These are phyloP conservation scores for Saturnispora serradocipensis DNA, from an alignment of 805 yeast genomes.

Conservation along the genomic window DNA sequence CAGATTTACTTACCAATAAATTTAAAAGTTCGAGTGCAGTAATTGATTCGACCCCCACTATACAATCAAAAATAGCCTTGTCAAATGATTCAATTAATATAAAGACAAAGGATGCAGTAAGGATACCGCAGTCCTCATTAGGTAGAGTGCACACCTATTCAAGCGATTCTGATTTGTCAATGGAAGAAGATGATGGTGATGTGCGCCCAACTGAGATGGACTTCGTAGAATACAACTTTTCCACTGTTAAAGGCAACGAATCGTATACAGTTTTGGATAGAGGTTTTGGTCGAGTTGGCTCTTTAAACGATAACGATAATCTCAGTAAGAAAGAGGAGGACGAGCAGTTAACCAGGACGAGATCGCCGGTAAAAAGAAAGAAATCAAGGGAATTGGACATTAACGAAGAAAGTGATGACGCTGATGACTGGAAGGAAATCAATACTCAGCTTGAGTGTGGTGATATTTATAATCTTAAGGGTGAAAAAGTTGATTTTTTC, in stretches of 20 bases:
- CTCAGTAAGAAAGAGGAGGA: neutral
- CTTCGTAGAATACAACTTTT: slow-evolving; percentile 22
- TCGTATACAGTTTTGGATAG: slow-evolving; percentile 16
- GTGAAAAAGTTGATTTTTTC: slow-evolving; percentile 44
- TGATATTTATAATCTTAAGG: slow-evolving; percentile 75
- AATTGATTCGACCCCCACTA: neutral
- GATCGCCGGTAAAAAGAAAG: neutral
- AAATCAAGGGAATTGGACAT: slow-evolving; percentile 8
- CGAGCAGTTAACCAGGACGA: neutral
- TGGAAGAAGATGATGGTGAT: neutral
- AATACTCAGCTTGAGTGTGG: slow-evolving; percentile 61
- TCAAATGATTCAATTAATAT: neutral
- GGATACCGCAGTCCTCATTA: neutral
- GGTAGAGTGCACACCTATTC: neutral
- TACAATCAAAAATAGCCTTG: neutral
- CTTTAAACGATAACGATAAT: neutral
- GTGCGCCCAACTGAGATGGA: slow-evolving; percentile 14
- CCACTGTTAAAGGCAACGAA: slow-evolving; percentile 10
- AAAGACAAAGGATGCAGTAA: neutral
- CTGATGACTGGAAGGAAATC: slow-evolving; percentile 78
- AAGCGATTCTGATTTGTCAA: slow-evolving; percentile 1
- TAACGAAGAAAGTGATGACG: slow-evolving; percentile 25
- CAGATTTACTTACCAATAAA: neutral
- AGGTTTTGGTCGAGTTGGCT: slow-evolving; percentile 10
- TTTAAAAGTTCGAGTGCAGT: neutral